Percentiles rank a stretch among this genome's conserved stretches.
These are phyloP conservation scores for Pestalotiopsis sp. DNA, from an alignment of 2,329 filamentous ascomycete genomes.

Conservation along the genomic window DNA sequence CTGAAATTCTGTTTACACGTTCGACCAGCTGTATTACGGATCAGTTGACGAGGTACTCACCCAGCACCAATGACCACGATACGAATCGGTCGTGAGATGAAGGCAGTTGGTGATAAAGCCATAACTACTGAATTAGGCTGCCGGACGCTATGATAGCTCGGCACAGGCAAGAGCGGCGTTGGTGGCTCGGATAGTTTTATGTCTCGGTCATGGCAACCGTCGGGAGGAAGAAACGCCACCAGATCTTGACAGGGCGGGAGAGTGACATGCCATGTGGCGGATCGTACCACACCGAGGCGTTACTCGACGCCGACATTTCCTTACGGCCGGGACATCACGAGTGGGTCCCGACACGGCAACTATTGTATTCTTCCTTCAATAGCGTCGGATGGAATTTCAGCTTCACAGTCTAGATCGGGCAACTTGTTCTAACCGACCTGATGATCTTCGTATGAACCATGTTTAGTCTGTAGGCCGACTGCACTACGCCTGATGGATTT, in stretches of 20 bases:
- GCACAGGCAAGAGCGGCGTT: background rate
- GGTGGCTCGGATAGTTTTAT: background rate
- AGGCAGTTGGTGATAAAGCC: conserved; percentile 5
- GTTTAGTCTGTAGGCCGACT: background rate
- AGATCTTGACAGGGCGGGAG: background rate
- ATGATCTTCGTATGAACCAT: background rate
- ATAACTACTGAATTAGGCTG: background rate
- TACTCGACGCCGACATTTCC: background rate
- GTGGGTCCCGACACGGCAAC: background rate
- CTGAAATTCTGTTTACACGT: background rate
- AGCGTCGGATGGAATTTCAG: background rate
- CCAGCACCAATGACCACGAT: conserved; percentile 6
- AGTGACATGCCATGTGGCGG: background rate
- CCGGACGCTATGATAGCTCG: background rate
- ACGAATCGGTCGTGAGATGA: background rate
- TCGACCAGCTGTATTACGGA: background rate
- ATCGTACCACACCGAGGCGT: background rate
- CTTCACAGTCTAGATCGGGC: background rate
- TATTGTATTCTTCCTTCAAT: background rate
- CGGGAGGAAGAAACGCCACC: background rate
- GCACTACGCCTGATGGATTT: background rate
- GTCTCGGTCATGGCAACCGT: background rate
- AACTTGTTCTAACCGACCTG: background rate
- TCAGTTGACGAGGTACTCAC: background rate
- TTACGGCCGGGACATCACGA: background rate